phyloP scores from a whole-genome alignment of 2,329 filamentous ascomycete species.

The Herpotrichia juniperi region DNA sequence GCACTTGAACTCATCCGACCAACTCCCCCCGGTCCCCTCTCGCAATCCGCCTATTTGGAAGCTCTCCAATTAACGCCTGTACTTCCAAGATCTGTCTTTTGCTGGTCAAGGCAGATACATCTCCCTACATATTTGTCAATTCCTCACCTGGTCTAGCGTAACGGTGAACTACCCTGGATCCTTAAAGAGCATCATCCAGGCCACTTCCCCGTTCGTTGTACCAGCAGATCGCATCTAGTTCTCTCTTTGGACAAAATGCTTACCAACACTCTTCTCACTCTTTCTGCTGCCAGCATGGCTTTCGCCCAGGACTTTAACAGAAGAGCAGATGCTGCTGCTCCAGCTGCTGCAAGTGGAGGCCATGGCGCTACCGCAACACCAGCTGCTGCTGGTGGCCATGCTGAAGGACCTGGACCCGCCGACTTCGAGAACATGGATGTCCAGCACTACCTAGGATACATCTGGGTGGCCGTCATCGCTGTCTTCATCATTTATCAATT shows the following conservation, averaged over 20 bases:
- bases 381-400: constrained; percentile 22
- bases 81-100: constrained; percentile 40
- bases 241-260: constrained; percentile 19
- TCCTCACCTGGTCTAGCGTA: constrained; percentile 18
- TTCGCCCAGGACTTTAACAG: constrained; percentile 21
- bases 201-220: constrained; percentile 17
- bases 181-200: constrained; percentile 29
- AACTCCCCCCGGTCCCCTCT: constrained; percentile 19
- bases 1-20: constrained; percentile 19
- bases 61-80: constrained; percentile 14
- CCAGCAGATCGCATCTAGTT: constrained; percentile 19
- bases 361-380: constrained; percentile 4
- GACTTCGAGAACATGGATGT: constrained; percentile 41
- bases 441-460: constrained; percentile 44
- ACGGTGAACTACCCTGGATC: constrained; percentile 18
- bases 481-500: constrained; percentile 72
- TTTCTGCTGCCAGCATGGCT: constrained; percentile 28
- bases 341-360: constrained; percentile 9
- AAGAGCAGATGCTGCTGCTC: background rate
- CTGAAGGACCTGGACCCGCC: constrained; percentile 29
- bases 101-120: constrained; percentile 46
- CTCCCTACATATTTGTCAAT: constrained; percentile 35
- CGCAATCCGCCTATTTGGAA: constrained; percentile 19
- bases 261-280: constrained; percentile 20
- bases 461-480: constrained; percentile 66